Evolutionary conservation across 1,284 basidiomycete species (phyloP), one percentile per base, ranked within the genome.

Genomic region (Ustilago xerochloae): DNA sequence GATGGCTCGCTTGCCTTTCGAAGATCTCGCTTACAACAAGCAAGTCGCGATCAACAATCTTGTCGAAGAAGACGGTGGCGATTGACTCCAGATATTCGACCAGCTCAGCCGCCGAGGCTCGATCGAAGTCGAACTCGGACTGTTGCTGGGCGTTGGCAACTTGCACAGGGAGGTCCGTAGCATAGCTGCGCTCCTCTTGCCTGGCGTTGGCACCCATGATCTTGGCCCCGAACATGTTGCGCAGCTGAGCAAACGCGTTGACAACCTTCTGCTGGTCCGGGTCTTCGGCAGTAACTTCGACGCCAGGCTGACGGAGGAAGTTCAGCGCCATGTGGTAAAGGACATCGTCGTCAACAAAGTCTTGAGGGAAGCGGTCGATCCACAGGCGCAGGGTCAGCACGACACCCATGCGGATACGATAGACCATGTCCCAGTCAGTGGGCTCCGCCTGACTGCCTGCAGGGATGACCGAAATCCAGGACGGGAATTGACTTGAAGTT

Each of bases 81-180:
- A 83, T 75, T 3, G 77, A 79, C 46, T 83, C 81, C 33, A 84
- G 69, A 46, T 80, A 83, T 10, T 76, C 74, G 48, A 81, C 67
- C 38, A 84, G 61, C 20, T 77, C 77, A 18, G 53, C 64, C 4
- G 78, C 58, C 8, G 47, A 50, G 18, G 68, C 66, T 16, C 41
- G 16, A 51, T 81, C 80, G 48, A 80, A 75, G 61, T 81, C 77
- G 26, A 81, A 58, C 15, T 70, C 66, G 41, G 62, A 48, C 24
- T 64, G 53, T 10, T 47, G 26, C 7, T 58, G 53, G 24, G 32
- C 39, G 29, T 20, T 50, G 10, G 57, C 50, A 13, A 70, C 50
- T 4, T 70, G 63, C 22, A 75, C 66, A 1, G 72, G 50, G 18
- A 24, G n/a, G 33, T 28, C 35, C 15, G 57, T 46, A 5, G 61